phyloP scores from a whole-genome alignment of 257 asterid genomes.

The Scutellaria minor region DNA sequence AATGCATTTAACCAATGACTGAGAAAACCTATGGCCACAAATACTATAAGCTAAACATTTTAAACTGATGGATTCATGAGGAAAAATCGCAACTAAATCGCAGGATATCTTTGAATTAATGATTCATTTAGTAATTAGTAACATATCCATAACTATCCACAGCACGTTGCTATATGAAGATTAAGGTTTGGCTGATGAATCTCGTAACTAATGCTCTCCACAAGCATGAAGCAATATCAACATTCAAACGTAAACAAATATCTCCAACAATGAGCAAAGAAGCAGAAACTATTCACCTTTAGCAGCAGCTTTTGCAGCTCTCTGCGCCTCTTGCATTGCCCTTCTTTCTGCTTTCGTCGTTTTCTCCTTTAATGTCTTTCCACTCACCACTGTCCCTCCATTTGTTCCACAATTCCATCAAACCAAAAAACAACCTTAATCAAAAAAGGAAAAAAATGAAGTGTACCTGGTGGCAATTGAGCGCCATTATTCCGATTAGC shows the following conservation, averaged over 20 bases:
- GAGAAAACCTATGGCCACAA: constrained; percentile 19
- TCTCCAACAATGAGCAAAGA: constrained; percentile 2
- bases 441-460: not conserved
- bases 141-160: too few relatives aligned
- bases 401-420: constrained; percentile 47
- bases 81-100: constrained; percentile 24
- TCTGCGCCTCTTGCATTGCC: constrained; percentile 83
- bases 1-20: not conserved
- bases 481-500: constrained; percentile 50
- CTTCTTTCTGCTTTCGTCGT: constrained; percentile 84
- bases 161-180: not conserved
- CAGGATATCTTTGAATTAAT: constrained; percentile 17
- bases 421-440: constrained; percentile 24
- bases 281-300: constrained; percentile 46
- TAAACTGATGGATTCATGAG: constrained; percentile 8
- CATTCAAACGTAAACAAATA: not conserved
- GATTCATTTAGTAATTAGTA: not conserved
- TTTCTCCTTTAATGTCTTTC: constrained; percentile 63
- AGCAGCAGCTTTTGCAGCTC: constrained; percentile 79
- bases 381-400: constrained; percentile 47
- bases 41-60: constrained; percentile 15
- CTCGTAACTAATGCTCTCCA: not conserved
- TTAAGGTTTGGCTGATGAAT: not conserved
- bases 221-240: not conserved
- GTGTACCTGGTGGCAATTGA: constrained; percentile 50